These are phyloP conservation scores for Karstenula rhodostoma DNA, from an alignment of 2,329 filamentous ascomycete species.

Conservation along the genomic window DNA sequence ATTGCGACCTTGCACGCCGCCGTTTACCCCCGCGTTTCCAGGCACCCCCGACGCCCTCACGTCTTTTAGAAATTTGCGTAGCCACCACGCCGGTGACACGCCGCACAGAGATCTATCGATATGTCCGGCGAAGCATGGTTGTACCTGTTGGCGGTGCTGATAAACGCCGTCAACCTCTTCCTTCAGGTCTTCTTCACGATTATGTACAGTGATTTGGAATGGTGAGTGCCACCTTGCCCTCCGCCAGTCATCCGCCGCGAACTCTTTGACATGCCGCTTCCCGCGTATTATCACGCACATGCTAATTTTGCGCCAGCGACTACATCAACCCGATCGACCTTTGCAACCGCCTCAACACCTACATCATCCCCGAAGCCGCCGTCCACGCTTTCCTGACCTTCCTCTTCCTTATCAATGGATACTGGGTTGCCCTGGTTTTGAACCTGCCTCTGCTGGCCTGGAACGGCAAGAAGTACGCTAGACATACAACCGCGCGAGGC, in stretches of 20 bases:
- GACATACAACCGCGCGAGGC: not conserved
- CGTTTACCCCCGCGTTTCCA: slow-evolving; percentile 23
- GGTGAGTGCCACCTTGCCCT: slow-evolving; percentile 68
- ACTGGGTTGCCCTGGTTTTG: slow-evolving; percentile 92
- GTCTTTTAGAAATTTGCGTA: slow-evolving; percentile 19
- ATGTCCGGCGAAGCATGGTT: slow-evolving; percentile 99
- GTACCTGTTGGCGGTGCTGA: slow-evolving; percentile 95
- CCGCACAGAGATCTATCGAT: slow-evolving; percentile 50
- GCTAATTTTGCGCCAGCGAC: slow-evolving; percentile 69
- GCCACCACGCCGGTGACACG: slow-evolving; percentile 27
- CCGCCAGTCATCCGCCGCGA: not conserved
- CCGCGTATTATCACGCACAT: slow-evolving; percentile 24
- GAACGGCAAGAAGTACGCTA: slow-evolving; percentile 95
- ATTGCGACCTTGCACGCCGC: slow-evolving; percentile 28
- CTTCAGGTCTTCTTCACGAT: slow-evolving; percentile 99
- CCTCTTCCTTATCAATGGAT: slow-evolving; percentile 97
- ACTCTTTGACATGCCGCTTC: not conserved
- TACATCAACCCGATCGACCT: slow-evolving; percentile 99
- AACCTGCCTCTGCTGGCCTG: slow-evolving; percentile 91
- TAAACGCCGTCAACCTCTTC: slow-evolving; percentile 99
- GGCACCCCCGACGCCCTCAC: slow-evolving; percentile 21
- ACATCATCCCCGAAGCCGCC: slow-evolving; percentile 97
- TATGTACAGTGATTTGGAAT: slow-evolving; percentile 99
- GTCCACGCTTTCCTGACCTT: slow-evolving; percentile 96
- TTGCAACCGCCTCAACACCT: slow-evolving; percentile 99